Percentiles rank a stretch among this genome's conserved stretches.
These are phyloP conservation scores for Plenodomus biglobosus DNA, from an alignment of 2,329 filamentous ascomycete species.

Conservation along the genomic window DNA sequence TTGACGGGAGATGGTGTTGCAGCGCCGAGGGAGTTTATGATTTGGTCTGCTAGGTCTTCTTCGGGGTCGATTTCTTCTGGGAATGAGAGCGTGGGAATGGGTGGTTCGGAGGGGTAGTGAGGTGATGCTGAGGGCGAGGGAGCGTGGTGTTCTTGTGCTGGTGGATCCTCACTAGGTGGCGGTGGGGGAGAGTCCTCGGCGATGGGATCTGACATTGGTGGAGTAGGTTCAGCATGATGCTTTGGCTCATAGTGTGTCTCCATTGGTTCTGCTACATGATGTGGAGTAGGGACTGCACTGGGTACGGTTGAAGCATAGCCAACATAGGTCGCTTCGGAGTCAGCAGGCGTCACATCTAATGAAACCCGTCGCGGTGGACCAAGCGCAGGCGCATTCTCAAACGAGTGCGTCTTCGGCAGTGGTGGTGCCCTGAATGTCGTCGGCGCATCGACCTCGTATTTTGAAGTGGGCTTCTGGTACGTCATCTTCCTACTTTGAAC, in stretches of 20 bases:
- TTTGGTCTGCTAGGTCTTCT: conserved; percentile 43
- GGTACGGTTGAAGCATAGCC: conserved; percentile 22
- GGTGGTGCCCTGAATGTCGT: conserved; percentile 16
- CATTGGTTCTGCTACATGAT: conserved; percentile 1
- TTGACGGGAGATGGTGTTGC: conserved; percentile 47
- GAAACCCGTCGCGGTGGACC: conserved; percentile 8
- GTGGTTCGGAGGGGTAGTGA: conserved; percentile 17
- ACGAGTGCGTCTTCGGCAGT: conserved; percentile 17
- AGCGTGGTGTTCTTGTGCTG: not conserved
- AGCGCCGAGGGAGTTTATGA: conserved; percentile 44
- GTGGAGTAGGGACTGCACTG: conserved; percentile 6
- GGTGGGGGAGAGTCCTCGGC: conserved; percentile 5
- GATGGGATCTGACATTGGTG: conserved; percentile 13
- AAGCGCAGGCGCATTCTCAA: conserved; percentile 17
- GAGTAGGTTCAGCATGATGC: conserved; percentile 1
- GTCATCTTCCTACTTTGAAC: conserved; percentile 21
- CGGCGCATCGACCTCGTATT: conserved; percentile 1
- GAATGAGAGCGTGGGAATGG: conserved; percentile 17
- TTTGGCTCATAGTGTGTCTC: conserved; percentile 5
- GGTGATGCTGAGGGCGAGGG: conserved; percentile 6
- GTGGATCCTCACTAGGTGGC: not conserved
- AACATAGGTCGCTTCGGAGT: conserved; percentile 34
- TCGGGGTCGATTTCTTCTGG: conserved; percentile 25
- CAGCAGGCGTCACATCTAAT: conserved; percentile 17
- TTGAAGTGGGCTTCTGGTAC: conserved; percentile 10